Evolutionary conservation across 2,329 filamentous ascomycete genomes (phyloP), one percentile per base, ranked within the genome.

Genomic region (Dryadomyces sulphureus): DNA sequence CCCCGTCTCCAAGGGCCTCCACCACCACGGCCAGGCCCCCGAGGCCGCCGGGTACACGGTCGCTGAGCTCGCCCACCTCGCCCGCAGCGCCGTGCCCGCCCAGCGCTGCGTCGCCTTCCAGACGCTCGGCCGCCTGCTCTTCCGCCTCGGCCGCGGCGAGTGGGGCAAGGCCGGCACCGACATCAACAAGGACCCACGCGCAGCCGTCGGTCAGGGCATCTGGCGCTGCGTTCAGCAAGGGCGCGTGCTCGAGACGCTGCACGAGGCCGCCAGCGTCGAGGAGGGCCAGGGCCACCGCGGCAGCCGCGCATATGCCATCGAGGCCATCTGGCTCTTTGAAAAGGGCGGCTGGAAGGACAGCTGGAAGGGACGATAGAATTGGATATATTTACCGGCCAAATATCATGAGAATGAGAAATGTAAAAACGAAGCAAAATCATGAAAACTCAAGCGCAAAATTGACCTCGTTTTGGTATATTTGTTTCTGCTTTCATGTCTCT

Each of bases 41-140:
- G 87, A 94, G 62, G 86, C 89, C 1, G 92, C 92, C 0, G 92
- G 92, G 0, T 98, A 98, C 63, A 96, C 92, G 0, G 75, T 98
- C 25, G 77, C 79, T 0, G 92, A 98, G 62, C 70, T 98, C 1
- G 81, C 87, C 1, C 77, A 82, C 27, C 72, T 95, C 2, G 79
- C 86, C 5, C 74, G 90, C 30, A 93, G 85, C 46, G 78, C 80
- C 0, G 86, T 94, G 19, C 77, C 92, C 0, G 81, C 84, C 1
- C 92, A 98, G 66, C 69, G 90, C 11, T 95, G 92, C 57, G 74
- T 96, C 50, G 87, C 92, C 0, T 95, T 87, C 62, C 90, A 94
- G 63, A 90, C 89, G 0, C 67, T 96, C 1, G 92, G 92, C 0
- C 73, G 92, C 19, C 75, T 96, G 6, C 62, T 96, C 16, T 96